Conservation (phyloP, 108 stramenopile species). For the Fragilariopsis cylindrus region DNA sequence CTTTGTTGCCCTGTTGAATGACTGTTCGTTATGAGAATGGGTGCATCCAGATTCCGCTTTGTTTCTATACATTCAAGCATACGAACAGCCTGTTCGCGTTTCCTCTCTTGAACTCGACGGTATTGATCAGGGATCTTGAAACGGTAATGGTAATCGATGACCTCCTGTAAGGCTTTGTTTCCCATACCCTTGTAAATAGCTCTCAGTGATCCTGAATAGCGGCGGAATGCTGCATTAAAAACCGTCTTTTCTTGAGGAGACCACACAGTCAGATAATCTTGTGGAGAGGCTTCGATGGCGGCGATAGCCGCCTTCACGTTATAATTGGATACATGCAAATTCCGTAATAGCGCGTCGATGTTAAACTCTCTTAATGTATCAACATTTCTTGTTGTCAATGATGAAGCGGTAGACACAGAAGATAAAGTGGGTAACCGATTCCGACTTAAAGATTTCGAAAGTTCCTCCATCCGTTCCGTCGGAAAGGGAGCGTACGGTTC, state of each 20-base stretch:
- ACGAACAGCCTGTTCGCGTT: slow-evolving; percentile 75
- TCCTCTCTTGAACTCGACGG: slow-evolving; percentile 73
- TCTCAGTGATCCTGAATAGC: slow-evolving; percentile 69
- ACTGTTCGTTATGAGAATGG: slow-evolving; percentile 3
- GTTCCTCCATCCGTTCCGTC: slow-evolving; percentile 29
- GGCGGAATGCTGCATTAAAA: slow-evolving; percentile 70
- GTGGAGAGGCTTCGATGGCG: slow-evolving; percentile 36
- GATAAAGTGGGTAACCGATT: slow-evolving; percentile 39
- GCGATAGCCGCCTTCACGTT: slow-evolving; percentile 47
- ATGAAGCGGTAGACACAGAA: slow-evolving; percentile 41
- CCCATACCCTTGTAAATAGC: slow-evolving; percentile 60
- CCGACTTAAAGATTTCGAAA: slow-evolving; percentile 18
- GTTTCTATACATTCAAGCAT: slow-evolving; percentile 80
- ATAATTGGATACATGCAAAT: slow-evolving; percentile 55
- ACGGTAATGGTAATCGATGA: slow-evolving; percentile 86
- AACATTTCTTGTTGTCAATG: slow-evolving; percentile 18
- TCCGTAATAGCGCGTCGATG: slow-evolving; percentile 48
- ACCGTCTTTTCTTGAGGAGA: slow-evolving; percentile 58
- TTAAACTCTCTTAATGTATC: slow-evolving; percentile 54
- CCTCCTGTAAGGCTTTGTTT: slow-evolving; percentile 60
- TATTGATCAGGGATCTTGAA: slow-evolving; percentile 91
- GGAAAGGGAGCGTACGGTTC: slow-evolving; percentile 53
- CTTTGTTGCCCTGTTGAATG: background rate
- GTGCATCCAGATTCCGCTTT: slow-evolving; percentile 38
- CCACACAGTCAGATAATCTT: slow-evolving; percentile 57